A percentile compares a stretch with the other conserved stretches of the same genome.
phyloP scores from a whole-genome alignment of 2,329 filamentous ascomycete genomes.

The Beauveria bassiana region DNA sequence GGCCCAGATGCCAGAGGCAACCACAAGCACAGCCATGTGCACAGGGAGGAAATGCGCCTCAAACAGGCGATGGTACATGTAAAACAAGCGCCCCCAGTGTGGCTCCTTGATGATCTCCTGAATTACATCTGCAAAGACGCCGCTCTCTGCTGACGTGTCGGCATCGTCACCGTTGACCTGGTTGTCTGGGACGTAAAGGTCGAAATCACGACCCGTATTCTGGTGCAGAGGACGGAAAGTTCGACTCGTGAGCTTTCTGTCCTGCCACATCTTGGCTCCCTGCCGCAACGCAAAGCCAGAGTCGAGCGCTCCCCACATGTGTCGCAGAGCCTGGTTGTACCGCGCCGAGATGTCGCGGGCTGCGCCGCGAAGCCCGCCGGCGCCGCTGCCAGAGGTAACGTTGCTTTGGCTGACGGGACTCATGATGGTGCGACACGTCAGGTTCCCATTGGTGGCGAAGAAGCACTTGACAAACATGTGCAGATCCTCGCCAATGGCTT shows the following conservation, averaged over 20 bases:
- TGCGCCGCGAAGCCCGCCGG: constrained; percentile 46
- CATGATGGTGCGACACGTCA: constrained; percentile 55
- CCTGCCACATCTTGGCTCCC: constrained; percentile 47
- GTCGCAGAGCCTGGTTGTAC: constrained; percentile 63
- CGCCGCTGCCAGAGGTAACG: constrained; percentile 49
- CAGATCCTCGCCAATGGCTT: constrained; percentile 67
- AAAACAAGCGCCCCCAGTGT: constrained; percentile 48
- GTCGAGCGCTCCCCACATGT: constrained; percentile 71
- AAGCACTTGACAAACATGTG: constrained; percentile 77
- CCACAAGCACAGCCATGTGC: constrained; percentile 57
- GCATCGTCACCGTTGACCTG: constrained; percentile 31
- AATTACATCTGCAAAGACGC: constrained; percentile 48
- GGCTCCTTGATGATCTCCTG: constrained; percentile 43
- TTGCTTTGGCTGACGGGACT: constrained; percentile 68
- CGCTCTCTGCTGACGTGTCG: constrained; percentile 37
- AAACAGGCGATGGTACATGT: constrained; percentile 60
- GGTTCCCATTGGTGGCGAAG: constrained; percentile 62
- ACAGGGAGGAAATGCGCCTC: constrained; percentile 66
- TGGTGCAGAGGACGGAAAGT: constrained; percentile 50
- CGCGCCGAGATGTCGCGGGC: constrained; percentile 54
- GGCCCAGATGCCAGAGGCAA: constrained; percentile 54
- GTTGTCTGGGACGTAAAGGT: constrained; percentile 40
- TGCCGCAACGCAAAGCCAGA: constrained; percentile 57
- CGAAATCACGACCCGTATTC: constrained; percentile 34
- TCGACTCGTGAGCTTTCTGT: constrained; percentile 48